These are phyloP conservation scores for Rubia yunnanensis DNA, from an alignment of 257 asterid genomes.

Conservation along the genomic window DNA sequence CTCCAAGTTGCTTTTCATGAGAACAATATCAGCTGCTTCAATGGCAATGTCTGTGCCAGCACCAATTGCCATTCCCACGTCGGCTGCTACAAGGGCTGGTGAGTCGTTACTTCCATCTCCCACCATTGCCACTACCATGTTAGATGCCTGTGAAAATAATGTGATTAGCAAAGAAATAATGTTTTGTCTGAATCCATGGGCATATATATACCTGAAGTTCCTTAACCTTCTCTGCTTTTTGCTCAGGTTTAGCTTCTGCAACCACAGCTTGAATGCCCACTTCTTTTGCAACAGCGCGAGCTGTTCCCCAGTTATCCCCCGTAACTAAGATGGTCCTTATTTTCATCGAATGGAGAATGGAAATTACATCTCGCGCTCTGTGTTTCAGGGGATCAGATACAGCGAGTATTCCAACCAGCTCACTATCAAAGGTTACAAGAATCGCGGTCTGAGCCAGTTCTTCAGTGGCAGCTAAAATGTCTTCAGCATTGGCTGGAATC, in stretches of 20 bases:
- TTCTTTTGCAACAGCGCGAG: slow-evolving; percentile 95
- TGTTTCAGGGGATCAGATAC: slow-evolving; percentile 91
- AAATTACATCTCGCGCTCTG: slow-evolving; percentile 86
- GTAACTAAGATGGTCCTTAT: slow-evolving; percentile 90
- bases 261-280: slow-evolving; percentile 39
- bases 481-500: slow-evolving; percentile 53
- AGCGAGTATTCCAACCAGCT: slow-evolving; percentile 71
- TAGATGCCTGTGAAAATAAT: slow-evolving; percentile 39
- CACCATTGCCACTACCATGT: slow-evolving; percentile 86
- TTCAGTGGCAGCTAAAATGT: slow-evolving; percentile 47
- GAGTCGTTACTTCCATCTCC: slow-evolving; percentile 98
- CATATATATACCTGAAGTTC: slow-evolving; percentile 48
- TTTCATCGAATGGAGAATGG: slow-evolving; percentile 84
- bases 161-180: neutral
- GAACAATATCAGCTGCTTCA: slow-evolving; percentile 92
- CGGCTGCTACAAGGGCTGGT: slow-evolving; percentile 96
- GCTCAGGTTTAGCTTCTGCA: slow-evolving; percentile 99
- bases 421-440: slow-evolving; percentile 53
- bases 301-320: slow-evolving; percentile 98
- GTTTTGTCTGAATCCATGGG: no score
- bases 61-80: slow-evolving; percentile 98
- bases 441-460: slow-evolving; percentile 70
- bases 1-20: slow-evolving; percentile 84
- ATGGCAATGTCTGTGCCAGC: slow-evolving; percentile 97
- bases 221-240: slow-evolving; percentile 81